Evolutionary conservation across 352 stramenopile genomes (phyloP).

Genomic region (Phytopythium aichiense): DNA sequence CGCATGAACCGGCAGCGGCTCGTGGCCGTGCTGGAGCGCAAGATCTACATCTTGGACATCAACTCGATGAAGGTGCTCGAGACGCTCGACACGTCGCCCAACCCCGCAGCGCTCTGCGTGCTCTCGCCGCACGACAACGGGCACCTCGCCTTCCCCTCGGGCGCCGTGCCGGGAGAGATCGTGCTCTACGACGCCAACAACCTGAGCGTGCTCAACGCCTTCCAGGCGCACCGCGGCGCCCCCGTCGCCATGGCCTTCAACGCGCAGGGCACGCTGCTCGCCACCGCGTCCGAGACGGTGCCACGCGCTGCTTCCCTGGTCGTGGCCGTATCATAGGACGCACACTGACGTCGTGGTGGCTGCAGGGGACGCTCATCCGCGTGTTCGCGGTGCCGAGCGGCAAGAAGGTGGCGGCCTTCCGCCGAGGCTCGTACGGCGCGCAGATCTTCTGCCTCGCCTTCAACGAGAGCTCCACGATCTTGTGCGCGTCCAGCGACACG

Average conservation of each 20-base stretch:
- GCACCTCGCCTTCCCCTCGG: conserved; percentile 81
- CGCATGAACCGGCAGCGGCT: conserved; percentile 90
- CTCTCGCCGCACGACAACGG: conserved; percentile 85
- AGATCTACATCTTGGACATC: conserved; percentile 93
- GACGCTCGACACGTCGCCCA: conserved; percentile 88
- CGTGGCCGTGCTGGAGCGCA: conserved; percentile 84
- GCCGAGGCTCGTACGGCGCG: conserved; percentile 93
- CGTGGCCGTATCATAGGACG: background rate
- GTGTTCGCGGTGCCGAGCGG: conserved; percentile 94
- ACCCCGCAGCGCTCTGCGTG: conserved; percentile 79
- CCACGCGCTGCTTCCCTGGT: conserved; percentile 7
- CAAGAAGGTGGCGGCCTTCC: conserved; percentile 90
- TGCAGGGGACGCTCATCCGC: conserved; percentile 95
- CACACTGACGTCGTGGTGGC: background rate
- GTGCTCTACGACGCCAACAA: conserved; percentile 92
- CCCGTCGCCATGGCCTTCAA: conserved; percentile 90
- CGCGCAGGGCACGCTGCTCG: conserved; percentile 75
- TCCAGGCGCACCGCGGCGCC: conserved; percentile 84
- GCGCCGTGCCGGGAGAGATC: conserved; percentile 80
- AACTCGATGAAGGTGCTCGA: conserved; percentile 92
- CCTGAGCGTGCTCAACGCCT: conserved; percentile 88
- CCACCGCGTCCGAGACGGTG: conserved; percentile 89
- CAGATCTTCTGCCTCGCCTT: conserved; percentile 96
- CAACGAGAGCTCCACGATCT: conserved; percentile 90
- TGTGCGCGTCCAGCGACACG: conserved; percentile 96